Evolutionary conservation across 192 early-diverging fungal genomes (phyloP).

Genomic region (Podila clonocystis): DNA sequence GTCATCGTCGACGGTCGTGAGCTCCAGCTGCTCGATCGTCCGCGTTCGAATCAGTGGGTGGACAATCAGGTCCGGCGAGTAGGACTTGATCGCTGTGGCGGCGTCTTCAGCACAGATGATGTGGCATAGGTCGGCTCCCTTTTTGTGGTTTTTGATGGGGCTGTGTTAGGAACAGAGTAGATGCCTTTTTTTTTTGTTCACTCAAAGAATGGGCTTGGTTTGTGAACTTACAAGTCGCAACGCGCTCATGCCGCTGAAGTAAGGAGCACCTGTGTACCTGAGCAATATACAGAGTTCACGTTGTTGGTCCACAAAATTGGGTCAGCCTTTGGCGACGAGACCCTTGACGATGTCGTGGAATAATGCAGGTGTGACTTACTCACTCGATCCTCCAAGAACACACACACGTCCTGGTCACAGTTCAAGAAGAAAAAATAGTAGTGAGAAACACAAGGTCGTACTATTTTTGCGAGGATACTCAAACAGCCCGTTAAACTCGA

Average conservation of each 20-base stretch:
- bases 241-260: slow-evolving; percentile 80
- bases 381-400: slow-evolving; percentile 86
- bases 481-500: not conserved
- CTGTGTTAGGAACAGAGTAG: not conserved
- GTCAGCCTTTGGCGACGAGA: too few species aligned
- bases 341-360: not conserved
- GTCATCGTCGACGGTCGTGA: not conserved
- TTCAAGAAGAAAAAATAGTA: not conserved
- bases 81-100: slow-evolving; percentile 75
- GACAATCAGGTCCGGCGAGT: slow-evolving; percentile 83
- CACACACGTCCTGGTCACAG: slow-evolving; percentile 69
- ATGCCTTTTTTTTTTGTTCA: not conserved
- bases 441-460: not conserved
- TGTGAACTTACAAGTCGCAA: slow-evolving; percentile 69
- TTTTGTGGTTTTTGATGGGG: too few species aligned
- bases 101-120: slow-evolving; percentile 89
- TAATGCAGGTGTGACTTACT: slow-evolving; percentile 58
- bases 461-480: not conserved
- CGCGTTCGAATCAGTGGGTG: slow-evolving; percentile 69
- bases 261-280: slow-evolving; percentile 94
- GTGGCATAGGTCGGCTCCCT: slow-evolving; percentile 89
- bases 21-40: slow-evolving; percentile 24
- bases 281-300: not conserved
- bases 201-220: too few species aligned
- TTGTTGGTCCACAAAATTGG: not conserved